phyloP scores from a whole-genome alignment of 2,329 filamentous ascomycete genomes.

The Ceratocystis colombiana region DNA sequence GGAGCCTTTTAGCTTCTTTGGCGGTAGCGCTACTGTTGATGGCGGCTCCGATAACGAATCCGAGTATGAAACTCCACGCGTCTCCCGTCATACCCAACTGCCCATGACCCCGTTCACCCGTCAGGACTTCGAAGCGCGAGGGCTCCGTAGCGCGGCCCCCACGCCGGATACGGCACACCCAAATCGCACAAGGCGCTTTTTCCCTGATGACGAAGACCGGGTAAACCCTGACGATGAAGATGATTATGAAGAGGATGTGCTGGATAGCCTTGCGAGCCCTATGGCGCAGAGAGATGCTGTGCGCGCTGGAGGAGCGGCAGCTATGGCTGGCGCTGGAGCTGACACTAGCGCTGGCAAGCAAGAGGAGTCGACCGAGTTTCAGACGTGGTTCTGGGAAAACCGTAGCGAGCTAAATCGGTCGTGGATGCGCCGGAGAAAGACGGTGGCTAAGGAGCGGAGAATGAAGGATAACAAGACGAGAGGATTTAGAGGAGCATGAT shows the following conservation, averaged over 20 bases:
- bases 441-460: constrained; percentile 54
- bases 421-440: constrained; percentile 56
- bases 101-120: constrained; percentile 79
- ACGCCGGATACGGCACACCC: constrained; percentile 87
- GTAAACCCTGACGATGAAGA: constrained; percentile 37
- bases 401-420: constrained; percentile 53
- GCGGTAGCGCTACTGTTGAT: constrained; percentile 39
- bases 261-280: constrained; percentile 26
- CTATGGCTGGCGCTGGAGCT: background rate
- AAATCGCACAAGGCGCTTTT: constrained; percentile 51
- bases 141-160: constrained; percentile 76
- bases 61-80: constrained; percentile 28
- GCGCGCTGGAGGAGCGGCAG: constrained; percentile 27
- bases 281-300: constrained; percentile 13
- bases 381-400: constrained; percentile 59
- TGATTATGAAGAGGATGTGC: constrained; percentile 29
- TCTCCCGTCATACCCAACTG: constrained; percentile 31
- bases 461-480: constrained; percentile 54
- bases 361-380: constrained; percentile 42
- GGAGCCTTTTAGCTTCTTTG: constrained; percentile 71
- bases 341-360: constrained; percentile 25
- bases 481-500: constrained; percentile 29
- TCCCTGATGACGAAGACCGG: constrained; percentile 41
- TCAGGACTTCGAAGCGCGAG: constrained; percentile 64
- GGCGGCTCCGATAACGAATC: constrained; percentile 38